Conservation (phyloP, 2,329 filamentous ascomycete genomes). For the Hypoxylon sp. region DNA sequence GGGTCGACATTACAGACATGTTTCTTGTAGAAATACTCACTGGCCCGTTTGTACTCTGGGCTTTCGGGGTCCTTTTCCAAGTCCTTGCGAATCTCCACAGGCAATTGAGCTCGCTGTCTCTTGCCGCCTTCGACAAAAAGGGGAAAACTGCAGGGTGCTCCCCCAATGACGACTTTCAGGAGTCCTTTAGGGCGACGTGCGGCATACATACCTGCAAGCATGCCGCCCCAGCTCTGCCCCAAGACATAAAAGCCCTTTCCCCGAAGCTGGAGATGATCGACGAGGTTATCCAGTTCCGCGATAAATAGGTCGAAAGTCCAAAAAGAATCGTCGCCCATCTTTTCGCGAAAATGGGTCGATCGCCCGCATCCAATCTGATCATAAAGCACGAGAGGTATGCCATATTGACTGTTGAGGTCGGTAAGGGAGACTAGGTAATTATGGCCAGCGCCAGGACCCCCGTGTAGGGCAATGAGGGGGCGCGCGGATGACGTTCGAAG, state of each 20-base stretch:
- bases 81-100: constrained; percentile 32
- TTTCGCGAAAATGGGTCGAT: constrained; percentile 60
- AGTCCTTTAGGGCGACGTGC: constrained; percentile 22
- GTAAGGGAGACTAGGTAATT: constrained; percentile 9
- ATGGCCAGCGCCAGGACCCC: constrained; percentile 14
- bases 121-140: constrained; percentile 33
- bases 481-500: not conserved
- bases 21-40: constrained; percentile 17
- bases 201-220: constrained; percentile 26
- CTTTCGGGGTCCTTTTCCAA: constrained; percentile 30
- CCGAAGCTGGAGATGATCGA: constrained; percentile 19
- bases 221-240: constrained; percentile 2
- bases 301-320: constrained; percentile 26
- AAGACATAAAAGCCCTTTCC: constrained; percentile 12
- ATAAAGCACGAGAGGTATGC: constrained; percentile 54
- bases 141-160: constrained; percentile 37
- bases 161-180: constrained; percentile 32
- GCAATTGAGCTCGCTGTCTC: constrained; percentile 28
- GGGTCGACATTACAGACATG: constrained; percentile 24
- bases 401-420: constrained; percentile 2
- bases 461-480: constrained; percentile 6
- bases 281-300: constrained; percentile 33
- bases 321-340: constrained; percentile 23
- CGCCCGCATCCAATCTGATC: constrained; percentile 62
- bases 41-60: constrained; percentile 17